Evolutionary conservation across 495 filamentous ascomycete genomes (phyloP).

Genomic region (Trichoderma gamsii): DNA sequence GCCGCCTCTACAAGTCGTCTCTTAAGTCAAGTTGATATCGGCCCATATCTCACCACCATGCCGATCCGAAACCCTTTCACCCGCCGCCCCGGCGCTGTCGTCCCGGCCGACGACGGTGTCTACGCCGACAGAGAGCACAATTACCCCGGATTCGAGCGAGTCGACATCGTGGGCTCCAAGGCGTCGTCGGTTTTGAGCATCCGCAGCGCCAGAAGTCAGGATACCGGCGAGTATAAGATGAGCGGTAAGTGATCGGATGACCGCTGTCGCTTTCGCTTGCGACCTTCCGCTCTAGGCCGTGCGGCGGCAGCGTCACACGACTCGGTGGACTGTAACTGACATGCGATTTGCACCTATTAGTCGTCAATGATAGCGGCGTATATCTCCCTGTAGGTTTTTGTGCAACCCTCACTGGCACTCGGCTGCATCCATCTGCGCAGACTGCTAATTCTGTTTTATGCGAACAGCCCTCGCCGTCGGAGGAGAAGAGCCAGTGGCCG

Average conservation of each 20-base stretch:
- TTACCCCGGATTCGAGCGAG: conserved; percentile 46
- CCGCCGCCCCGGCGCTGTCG: conserved; percentile 47
- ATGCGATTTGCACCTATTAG: conserved; percentile 39
- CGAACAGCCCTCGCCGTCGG: conserved; percentile 76
- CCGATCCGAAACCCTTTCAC: conserved; percentile 72
- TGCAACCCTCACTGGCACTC: not conserved
- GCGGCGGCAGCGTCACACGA: not conserved
- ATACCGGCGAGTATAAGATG: conserved; percentile 73
- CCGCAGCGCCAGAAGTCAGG: conserved; percentile 47
- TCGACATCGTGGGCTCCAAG: conserved; percentile 50
- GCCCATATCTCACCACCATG: conserved; percentile 42
- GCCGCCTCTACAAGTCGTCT: too few species aligned
- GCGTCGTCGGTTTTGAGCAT: conserved; percentile 57
- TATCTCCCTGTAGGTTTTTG: conserved; percentile 82
- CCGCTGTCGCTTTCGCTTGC: not conserved
- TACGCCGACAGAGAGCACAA: conserved; percentile 21
- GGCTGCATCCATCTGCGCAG: not conserved
- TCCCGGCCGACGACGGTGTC: conserved; percentile 32
- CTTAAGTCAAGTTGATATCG: not conserved
- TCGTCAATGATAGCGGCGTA: conserved; percentile 93
- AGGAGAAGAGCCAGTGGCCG: conserved; percentile 81
- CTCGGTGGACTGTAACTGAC: conserved; percentile 23
- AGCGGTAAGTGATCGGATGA: conserved; percentile 68
- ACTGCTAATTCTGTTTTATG: conserved; percentile 18
- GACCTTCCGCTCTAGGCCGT: conserved; percentile 10